phyloP scores from a whole-genome alignment of 2,329 filamentous ascomycete species.

The Nannizziopsis barbatae region DNA sequence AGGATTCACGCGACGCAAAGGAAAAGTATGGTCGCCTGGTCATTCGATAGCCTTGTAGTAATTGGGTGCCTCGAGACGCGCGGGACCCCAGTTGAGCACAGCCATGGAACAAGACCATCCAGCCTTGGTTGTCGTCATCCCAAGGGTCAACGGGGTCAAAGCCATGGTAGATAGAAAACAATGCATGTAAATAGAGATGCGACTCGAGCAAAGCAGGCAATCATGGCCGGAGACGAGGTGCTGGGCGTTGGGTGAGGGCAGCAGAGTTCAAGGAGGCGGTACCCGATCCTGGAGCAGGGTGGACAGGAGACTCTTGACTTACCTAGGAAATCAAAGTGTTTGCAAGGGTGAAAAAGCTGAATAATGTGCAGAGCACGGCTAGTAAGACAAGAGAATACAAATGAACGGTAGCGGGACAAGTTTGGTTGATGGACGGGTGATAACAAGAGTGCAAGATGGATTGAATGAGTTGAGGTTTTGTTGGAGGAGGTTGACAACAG shows the following conservation, averaged over 20 bases:
- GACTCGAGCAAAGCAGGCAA: background rate
- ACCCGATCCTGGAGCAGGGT: background rate
- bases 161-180: background rate
- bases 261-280: background rate
- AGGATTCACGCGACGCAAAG: background rate
- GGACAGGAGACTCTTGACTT: background rate
- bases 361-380: conserved; percentile 12
- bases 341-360: conserved; percentile 15
- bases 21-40: background rate
- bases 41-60: too few relatives aligned
- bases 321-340: conserved; percentile 12
- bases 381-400: background rate
- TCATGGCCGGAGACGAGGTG: background rate
- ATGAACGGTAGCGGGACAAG: conserved; percentile 7
- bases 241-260: background rate
- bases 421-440: conserved; percentile 5
- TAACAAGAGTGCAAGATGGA: conserved; percentile 12
- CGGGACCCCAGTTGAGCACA: too few relatives aligned
- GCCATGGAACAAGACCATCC: too few relatives aligned
- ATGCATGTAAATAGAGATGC: conserved; percentile 5
- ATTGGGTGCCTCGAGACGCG: too few relatives aligned
- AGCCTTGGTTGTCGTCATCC: background rate
- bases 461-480: conserved; percentile 14
- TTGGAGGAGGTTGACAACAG: conserved; percentile 11
- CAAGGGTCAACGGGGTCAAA: background rate